A percentile compares a stretch with the other conserved stretches of the same genome.
phyloP scores from a whole-genome alignment of 208 protist genomes.

The Leishmania tropica region DNA sequence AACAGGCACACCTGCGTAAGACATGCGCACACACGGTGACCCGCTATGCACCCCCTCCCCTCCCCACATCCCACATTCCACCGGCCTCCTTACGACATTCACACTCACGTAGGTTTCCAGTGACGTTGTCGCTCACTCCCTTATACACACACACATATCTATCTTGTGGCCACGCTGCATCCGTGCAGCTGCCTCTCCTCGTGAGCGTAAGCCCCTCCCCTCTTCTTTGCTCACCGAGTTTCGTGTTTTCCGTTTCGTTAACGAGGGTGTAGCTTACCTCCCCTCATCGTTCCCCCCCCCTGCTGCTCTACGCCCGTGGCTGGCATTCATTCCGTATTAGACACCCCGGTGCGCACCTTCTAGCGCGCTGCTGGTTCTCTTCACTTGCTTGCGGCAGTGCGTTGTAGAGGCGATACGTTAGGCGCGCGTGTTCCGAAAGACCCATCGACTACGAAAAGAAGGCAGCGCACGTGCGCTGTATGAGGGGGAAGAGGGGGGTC shows the following conservation, averaged over 20 bases:
- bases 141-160: neutral
- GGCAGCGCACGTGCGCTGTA: neutral
- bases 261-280: too few relatives aligned
- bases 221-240: too few relatives aligned
- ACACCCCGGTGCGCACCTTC: neutral
- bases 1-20: neutral
- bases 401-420: neutral
- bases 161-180: neutral
- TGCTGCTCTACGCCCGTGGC: neutral
- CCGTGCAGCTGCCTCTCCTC: neutral
- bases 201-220: neutral
- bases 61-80: too few relatives aligned
- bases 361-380: neutral
- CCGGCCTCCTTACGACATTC: too few relatives aligned
- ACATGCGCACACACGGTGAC: neutral
- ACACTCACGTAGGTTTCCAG: neutral
- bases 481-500: neutral
- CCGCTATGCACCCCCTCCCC: neutral
- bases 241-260: neutral
- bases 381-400: neutral
- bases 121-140: too few relatives aligned
- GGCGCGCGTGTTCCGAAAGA: neutral
- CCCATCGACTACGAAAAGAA: neutral
- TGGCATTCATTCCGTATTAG: neutral
- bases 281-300: neutral